Conservation (phyloP, 495 filamentous ascomycete genomes). For the Chaetomium cochliodes region DNA sequence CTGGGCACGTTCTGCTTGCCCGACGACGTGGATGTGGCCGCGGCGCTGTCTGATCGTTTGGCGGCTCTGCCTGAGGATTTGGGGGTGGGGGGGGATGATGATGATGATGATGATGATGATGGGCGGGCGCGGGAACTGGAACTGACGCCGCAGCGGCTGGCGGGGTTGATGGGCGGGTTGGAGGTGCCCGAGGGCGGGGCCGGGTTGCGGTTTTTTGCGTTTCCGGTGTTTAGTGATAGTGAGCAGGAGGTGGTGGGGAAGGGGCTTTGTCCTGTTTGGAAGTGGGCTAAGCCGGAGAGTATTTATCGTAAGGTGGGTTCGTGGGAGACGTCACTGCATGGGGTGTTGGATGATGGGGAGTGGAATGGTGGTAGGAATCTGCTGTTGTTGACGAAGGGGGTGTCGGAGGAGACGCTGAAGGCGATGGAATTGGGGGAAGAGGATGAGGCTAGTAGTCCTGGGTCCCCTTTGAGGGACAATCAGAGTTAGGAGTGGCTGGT, state of each 20-base stretch:
- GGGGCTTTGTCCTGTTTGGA: neutral
- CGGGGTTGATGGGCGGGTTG: neutral
- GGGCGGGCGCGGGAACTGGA: neutral
- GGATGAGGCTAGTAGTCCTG: no score
- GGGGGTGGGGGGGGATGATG: neutral
- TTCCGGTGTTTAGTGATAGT: neutral
- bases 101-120: no score
- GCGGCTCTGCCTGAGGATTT: neutral
- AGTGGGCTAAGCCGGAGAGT: slow-evolving; percentile 5
- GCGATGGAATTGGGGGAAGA: neutral
- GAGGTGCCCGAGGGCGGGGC: neutral
- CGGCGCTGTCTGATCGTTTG: neutral
- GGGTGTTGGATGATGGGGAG: neutral
- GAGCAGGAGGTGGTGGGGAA: neutral
- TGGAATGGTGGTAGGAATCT: neutral
- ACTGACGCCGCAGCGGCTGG: neutral
- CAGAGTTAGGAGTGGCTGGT: neutral
- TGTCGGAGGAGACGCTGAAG: neutral
- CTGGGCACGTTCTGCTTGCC: neutral
- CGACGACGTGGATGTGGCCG: neutral
- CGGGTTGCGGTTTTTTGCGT: neutral
- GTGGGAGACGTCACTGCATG: neutral
- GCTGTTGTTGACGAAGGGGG: neutral
- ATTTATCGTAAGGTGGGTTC: neutral
- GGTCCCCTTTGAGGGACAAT: no score